Evolutionary conservation across 345 rosid species (phyloP), one percentile per base, ranked within the genome.

Genomic region (Trapa incisa): DNA sequence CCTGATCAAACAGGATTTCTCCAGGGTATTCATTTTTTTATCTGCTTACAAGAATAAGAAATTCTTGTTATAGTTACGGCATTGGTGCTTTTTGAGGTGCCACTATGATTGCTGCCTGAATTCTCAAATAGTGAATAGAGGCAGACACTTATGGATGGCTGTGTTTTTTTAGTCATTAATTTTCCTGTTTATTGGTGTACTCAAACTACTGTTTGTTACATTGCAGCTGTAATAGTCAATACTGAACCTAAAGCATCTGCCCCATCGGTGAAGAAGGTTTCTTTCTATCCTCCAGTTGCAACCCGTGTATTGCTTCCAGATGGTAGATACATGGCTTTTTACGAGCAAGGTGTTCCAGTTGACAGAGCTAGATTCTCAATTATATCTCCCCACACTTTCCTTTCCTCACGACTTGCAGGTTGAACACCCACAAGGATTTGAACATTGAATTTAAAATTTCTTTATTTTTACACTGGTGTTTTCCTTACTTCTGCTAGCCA

Each of bases 361-460:
- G 76, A 79, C 67, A 72, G 69, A 74, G 92, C 89, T 68, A 78
- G 89, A 73, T 87, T 80, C 76, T 68, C 84, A 1, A 72, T 87
- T 68, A 73, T 87, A 72, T 76, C 61, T 39, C 89, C 89, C 8
- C 89, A 87, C 79, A 43, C 83, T 10, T 87, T 85, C 75, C 89
- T 87, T 67, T 85, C 89, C 42, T 87, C 93, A 43, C 73, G 88
- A 58, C 84, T 87, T 33, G 81, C 89, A 80, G 93, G 93, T 87
- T 72, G 73, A 47, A 61, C 65, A 39, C 45, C 45, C 45, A 37
- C 62, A 62, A 53, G 47, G 61, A 70, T 17, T 35, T 47, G 37
- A 42, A 42, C 8, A 3, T 61, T 43, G 43, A 65, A 48, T 73
- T 68, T 52, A 37, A 56, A 62, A 37, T 45, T 39, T 54, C 39